Evolutionary conservation across 306 rosid species (phyloP).

Genomic region (Prinsepia uniflora): DNA sequence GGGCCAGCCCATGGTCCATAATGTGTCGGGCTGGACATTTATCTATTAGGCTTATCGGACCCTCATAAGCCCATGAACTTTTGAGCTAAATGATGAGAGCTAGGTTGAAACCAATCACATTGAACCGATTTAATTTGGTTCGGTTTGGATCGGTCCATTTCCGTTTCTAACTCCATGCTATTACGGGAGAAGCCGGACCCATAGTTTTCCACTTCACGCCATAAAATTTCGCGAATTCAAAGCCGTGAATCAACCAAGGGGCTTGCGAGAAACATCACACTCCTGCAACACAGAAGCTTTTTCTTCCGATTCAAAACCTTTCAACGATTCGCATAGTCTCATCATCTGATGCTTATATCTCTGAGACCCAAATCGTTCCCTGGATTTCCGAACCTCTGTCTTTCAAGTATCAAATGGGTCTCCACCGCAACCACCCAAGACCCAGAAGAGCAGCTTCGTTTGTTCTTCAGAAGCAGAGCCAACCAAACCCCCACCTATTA

Average conservation of each 20-base stretch:
- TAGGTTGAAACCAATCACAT: no score
- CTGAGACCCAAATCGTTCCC: slow-evolving; percentile 33
- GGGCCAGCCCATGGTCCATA: no score
- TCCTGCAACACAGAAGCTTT: no score
- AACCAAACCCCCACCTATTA: slow-evolving; percentile 28
- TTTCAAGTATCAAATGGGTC: slow-evolving; percentile 40
- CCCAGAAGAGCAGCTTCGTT: slow-evolving; percentile 40
- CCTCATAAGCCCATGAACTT: no score
- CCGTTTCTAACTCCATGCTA: no score
- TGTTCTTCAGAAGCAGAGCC: slow-evolving; percentile 40
- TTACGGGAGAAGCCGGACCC: no score
- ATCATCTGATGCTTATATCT: slow-evolving; percentile 43
- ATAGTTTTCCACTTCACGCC: no score
- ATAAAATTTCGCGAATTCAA: background rate
- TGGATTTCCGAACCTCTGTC: slow-evolving; percentile 15
- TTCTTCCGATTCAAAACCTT: background rate
- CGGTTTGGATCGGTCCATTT: no score
- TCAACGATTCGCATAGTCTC: background rate
- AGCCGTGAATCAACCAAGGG: background rate
- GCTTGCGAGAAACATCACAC: slow-evolving; percentile 17
- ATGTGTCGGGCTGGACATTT: no score
- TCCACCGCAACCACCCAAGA: slow-evolving; percentile 35
- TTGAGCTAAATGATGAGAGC: no score
- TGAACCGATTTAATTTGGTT: no score
- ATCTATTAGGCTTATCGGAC: no score